These are phyloP conservation scores for Neurospora sp. DNA, from an alignment of 495 filamentous ascomycete species.

Conservation along the genomic window DNA sequence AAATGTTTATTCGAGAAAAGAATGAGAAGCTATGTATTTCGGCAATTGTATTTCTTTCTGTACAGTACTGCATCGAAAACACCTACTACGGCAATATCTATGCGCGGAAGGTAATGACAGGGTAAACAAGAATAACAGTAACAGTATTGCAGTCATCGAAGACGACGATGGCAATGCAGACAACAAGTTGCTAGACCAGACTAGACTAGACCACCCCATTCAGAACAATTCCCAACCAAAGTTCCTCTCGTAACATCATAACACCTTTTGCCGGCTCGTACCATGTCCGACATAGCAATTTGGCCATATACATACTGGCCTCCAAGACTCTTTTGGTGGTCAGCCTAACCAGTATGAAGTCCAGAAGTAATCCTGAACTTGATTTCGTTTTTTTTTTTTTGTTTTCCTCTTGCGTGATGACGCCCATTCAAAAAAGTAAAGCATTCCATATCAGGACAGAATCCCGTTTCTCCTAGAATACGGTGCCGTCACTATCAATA, in stretches of 20 bases:
- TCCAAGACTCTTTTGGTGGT: neutral
- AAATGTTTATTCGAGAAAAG: neutral
- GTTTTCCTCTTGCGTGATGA: neutral
- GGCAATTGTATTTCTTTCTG: neutral
- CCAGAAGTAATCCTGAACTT: neutral
- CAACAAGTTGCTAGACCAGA: neutral
- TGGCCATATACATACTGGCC: neutral
- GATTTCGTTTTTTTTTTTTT: neutral
- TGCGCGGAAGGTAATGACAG: neutral
- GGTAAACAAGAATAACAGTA: neutral
- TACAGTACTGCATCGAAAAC: neutral
- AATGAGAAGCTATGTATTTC: neutral
- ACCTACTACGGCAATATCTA: neutral
- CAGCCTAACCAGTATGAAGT: neutral
- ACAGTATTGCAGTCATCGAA: neutral
- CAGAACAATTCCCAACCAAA: neutral
- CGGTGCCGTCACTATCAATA: constrained; percentile 91
- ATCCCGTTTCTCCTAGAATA: constrained; percentile 50
- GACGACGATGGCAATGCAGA: neutral
- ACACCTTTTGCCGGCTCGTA: neutral
- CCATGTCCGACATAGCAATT: neutral
- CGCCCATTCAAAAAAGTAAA: neutral
- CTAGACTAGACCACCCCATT: neutral
- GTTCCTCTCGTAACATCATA: neutral
- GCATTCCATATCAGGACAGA: neutral